Evolutionary conservation across 208 protist species (phyloP), one percentile per base, ranked within the genome.

Genomic region (Acanthamoeba lenticulata): DNA sequence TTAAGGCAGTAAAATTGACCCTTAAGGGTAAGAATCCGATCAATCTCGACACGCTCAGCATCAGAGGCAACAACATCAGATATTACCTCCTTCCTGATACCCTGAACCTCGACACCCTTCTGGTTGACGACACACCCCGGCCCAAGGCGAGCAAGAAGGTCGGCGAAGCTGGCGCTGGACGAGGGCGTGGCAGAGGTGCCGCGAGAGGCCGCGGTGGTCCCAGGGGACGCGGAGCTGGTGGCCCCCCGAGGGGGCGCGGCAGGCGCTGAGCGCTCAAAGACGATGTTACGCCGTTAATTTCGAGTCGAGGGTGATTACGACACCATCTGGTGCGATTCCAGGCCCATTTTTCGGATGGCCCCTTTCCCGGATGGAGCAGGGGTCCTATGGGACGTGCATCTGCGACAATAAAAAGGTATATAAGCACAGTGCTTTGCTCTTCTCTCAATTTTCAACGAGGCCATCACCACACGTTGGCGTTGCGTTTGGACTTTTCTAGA

Each of bases 1-100:
- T 99, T 94, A 99, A 99, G 92, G 97, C 97, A 67, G 99, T 99
- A 27, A 99, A 99, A 97, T 97, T 99, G 79, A 99, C 98, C n/a
- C 90, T 98, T 42, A 99, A 99, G 94, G 97, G 97, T 21, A 98
- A 98, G 95, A 99, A 99, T 86, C 98, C 99, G 5, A 96, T 99
- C 27, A 96, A 97, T 91, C 96, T 99, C 57, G 99, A 99, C 74
- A 97, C 98, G 49, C 98, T 99, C 86, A 98, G 97, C 95, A 98
- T 99, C 67, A 97, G 99, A 29, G 99, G 99, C 32, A 99, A 98
- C 96, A 99, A 98, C 83, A 99, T 99, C 55, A 98, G 99, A 45
- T 99, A 99, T 94, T 98, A 98, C 55, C 99, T 99, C 94, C 97
- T 99, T 74, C 99, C 99, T 11, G 99, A 99, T 93, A 97, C 98